These are phyloP conservation scores for Quercus berberidifolia DNA, from an alignment of 306 rosid genomes.

Conservation along the genomic window DNA sequence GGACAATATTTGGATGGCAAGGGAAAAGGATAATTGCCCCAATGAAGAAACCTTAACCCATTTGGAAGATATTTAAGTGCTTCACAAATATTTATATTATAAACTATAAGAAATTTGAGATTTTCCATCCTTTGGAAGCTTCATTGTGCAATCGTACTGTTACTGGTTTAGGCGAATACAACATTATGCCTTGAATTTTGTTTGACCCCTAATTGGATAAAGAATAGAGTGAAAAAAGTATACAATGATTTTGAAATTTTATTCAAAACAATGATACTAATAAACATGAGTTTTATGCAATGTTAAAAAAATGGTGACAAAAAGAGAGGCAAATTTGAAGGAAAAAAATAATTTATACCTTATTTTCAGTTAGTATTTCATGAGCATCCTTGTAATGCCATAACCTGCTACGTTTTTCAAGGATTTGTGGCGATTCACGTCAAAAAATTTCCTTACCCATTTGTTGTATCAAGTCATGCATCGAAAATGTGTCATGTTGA, in stretches of 20 bases:
- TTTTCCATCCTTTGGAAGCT: slow-evolving; percentile 13
- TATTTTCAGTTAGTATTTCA: background rate
- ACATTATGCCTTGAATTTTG: no score
- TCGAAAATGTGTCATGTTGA: background rate
- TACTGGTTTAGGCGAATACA: no score
- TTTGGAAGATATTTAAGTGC: slow-evolving; percentile 12
- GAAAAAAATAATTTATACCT: background rate
- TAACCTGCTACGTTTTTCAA: slow-evolving; percentile 18
- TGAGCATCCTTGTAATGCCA: slow-evolving; percentile 8
- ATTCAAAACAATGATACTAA: no score
- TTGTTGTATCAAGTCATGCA: slow-evolving; percentile 6
- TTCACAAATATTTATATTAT: slow-evolving; percentile 4
- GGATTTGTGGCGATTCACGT: background rate
- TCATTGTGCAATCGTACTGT: no score
- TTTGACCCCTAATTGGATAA: no score
- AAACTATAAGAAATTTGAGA: slow-evolving; percentile 27
- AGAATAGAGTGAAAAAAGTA: background rate
- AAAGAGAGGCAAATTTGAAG: background rate
- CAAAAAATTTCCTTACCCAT: no score
- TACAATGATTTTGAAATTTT: no score
- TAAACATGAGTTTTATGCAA: no score
- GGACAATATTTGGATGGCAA: slow-evolving; percentile 23
- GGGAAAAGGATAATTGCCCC: background rate
- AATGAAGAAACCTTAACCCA: slow-evolving; percentile 25
- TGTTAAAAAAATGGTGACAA: no score